phyloP scores from a whole-genome alignment of 495 filamentous ascomycete species.

The Acidomyces sp. region DNA sequence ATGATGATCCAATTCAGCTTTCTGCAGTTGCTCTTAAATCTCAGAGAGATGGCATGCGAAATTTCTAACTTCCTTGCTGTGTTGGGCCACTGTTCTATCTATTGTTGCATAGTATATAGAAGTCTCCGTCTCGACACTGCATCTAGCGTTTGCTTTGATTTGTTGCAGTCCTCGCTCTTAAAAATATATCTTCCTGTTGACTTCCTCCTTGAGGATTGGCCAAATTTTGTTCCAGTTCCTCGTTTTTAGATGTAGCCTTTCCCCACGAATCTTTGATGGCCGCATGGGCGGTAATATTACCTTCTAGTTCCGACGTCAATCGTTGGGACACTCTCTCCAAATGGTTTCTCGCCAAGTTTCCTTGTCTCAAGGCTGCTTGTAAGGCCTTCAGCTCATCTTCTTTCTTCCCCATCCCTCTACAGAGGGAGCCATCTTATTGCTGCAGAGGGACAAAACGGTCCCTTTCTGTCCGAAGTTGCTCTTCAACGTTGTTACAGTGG shows the following conservation, averaged over 20 bases:
- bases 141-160: constrained; percentile 1
- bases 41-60: neutral
- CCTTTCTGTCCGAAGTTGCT: constrained; percentile 35
- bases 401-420: constrained; percentile 20
- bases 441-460: constrained; percentile 29
- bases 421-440: constrained; percentile 16
- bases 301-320: too few species aligned
- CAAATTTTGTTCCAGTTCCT: neutral
- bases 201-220: neutral
- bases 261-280: too few species aligned
- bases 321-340: too few species aligned
- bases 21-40: neutral
- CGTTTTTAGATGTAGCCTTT: too few species aligned
- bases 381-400: constrained; percentile 32
- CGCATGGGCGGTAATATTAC: too few species aligned
- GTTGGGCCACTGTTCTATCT: constrained; percentile 3
- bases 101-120: constrained; percentile 6
- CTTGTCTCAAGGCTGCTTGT: neutral
- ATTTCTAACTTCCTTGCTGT: constrained; percentile 7
- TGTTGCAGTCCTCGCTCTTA: constrained; percentile 3
- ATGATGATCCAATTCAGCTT: neutral
- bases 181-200: too few species aligned
- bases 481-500: constrained; percentile 31
- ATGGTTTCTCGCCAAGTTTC: neutral
- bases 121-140: constrained; percentile 4